Evolutionary conservation across 2,329 filamentous ascomycete species (phyloP).

Genomic region (Setomelanomma holmii): DNA sequence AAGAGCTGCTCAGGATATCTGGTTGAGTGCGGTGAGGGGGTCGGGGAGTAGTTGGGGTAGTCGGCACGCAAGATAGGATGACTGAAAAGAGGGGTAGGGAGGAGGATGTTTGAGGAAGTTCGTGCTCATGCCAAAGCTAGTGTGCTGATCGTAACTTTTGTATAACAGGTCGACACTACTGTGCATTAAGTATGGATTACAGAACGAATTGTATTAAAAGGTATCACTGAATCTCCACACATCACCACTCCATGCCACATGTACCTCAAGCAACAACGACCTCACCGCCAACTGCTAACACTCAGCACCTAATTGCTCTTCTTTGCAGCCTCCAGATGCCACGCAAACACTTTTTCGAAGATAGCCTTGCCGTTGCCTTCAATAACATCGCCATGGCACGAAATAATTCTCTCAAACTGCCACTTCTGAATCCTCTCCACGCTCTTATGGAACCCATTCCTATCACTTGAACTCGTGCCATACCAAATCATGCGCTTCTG

Average conservation of each 20-base stretch:
- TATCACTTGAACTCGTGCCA: conserved; percentile 65
- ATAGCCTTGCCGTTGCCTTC: conserved; percentile 75
- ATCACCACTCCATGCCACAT: neutral
- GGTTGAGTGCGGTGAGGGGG: conserved; percentile 1
- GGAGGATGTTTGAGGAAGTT: neutral
- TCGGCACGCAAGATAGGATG: neutral
- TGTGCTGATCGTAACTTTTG: no score
- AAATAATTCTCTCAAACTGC: conserved; percentile 86
- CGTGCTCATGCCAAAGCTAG: no score
- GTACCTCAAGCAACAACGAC: no score
- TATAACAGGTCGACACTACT: no score
- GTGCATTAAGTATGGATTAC: no score
- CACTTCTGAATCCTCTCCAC: conserved; percentile 74
- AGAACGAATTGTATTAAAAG: neutral
- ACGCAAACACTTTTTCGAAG: conserved; percentile 80
- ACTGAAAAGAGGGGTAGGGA: neutral
- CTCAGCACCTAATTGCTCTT: conserved; percentile 11
- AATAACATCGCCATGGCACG: conserved; percentile 92
- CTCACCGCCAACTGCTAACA: neutral
- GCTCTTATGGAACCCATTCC: conserved; percentile 73
- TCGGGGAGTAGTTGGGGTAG: neutral
- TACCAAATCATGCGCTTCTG: conserved; percentile 88
- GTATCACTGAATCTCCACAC: neutral
- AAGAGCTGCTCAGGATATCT: conserved; percentile 3
- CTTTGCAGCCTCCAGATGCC: conserved; percentile 69